Evolutionary conservation across 176 grass and related monocot species (phyloP), one percentile per base, ranked within the genome.

Genomic region (Ensete glaucum): DNA sequence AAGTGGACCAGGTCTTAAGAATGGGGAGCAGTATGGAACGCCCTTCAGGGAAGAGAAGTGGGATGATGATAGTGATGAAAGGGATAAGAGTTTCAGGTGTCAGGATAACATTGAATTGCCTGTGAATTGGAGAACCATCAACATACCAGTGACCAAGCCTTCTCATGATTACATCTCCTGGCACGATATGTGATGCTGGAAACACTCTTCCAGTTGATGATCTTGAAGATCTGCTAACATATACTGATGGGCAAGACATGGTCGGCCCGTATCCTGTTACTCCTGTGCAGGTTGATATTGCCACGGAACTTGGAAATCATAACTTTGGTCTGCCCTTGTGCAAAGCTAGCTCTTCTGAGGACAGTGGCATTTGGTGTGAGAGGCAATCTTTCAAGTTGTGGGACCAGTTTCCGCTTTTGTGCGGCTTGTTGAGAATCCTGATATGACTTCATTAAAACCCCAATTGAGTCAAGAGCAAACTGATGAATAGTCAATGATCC

Each of bases 1-100:
- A 84, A 92, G 92, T 48, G 92, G 92, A 9, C 70, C 23, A 5
- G 92, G 92, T 25, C 92, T 89, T 11, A 92, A 96, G 77, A 92
- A 96, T 66, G 92, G 89, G 56, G 92, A 96, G 71, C 92, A 96
- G 82, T 96, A 96, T 80, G 92, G 92, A 54, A 88, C 92, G 16
- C 89, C 82, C 27, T 96, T 92, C 73, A 77, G 78, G 48, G 92
- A 96, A 82, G 92, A 96, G 85, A 87, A 92, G 34, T 96, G 92
- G 92, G 72, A 85, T 24, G 83, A 87, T 43, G 25, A 74, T 76
- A 84, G 57, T 20, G 82, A 88, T 76, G 86, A 55, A 13, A 74
- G 80, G 5, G 71, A 80, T 4, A 27, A 27, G 52, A 68, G 34
- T 1, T 1, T 25, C 24, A 25, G 24, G 24, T 1, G 24, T 1